Base-by-base conservation (phyloP, 352 stramenopile species). In the Hyaloperonospora arabidopsidis region DNA sequence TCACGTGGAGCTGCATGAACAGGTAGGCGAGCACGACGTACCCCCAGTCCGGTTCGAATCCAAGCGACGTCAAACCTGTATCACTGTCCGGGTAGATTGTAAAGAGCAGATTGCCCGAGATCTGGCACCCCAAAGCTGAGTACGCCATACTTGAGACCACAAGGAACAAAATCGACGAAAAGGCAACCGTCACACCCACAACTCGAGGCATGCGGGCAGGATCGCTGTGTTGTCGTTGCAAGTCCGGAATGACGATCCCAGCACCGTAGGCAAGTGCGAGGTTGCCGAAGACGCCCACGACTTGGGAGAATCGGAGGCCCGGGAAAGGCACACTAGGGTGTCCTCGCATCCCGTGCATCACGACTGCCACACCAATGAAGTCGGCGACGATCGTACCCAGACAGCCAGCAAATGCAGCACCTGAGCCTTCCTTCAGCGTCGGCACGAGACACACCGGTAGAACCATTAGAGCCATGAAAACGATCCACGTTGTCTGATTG, bases 1-100 rank as follows among this genome's bases (percentile, higher is more conserved):
- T 75, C 32, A 82, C 74, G 52, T 82, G 72, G 2, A 82, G 56
- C 49, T 82, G 72, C 72, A 79, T 82, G 65, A 73, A 77, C 49
- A 74, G 41, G 50, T 72, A 84, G 14, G 66, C 71, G n/a, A 79
- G 61, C 39, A 79, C 68, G 5, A 80, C 60, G 3, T 57, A 54
- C 18, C 71, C 71, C 54, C 73, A 69, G 57, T 73, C 61, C 0
- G 73, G 60, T 28, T 49, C 43, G 54, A 84, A 83, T 8, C 74
- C 74, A 7, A 84, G 55, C 1, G 52, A 53, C 0, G 66, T 67
- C 19, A 76, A 25, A 1, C 61, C 61, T 0, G 63, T 72, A 7
- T 7, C 7, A 3, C 3, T 7, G 25, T 29, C 25, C 25, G 25
- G 25, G 25, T 29, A 29, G 25, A 29, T 29, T 8, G 7, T 29